Conservation (phyloP, 2,329 filamentous ascomycete species). For the Clonostachys byssicola region DNA sequence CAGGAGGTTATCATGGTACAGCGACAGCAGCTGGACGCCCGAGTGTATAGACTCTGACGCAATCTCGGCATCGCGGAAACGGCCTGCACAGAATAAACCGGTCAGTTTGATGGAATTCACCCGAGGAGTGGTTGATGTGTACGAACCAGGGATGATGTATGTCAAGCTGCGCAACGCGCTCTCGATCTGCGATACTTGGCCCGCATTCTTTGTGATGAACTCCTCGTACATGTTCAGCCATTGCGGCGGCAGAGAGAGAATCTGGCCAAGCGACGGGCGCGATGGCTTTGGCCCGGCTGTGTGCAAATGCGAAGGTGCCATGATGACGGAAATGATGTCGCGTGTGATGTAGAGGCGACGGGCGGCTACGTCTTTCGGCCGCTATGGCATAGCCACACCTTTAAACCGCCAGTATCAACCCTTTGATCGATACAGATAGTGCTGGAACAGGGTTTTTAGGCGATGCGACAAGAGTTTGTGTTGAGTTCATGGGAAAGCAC, state of each 20-base stretch:
- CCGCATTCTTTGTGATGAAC: slow-evolving; percentile 92
- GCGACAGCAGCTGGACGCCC: slow-evolving; percentile 80
- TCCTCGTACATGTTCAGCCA: slow-evolving; percentile 74
- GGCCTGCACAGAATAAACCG: slow-evolving; percentile 41
- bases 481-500: too few relatives aligned
- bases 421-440: too few relatives aligned
- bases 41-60: slow-evolving; percentile 91
- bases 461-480: too few relatives aligned
- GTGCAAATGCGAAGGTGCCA: too few relatives aligned
- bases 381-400: too few relatives aligned
- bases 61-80: slow-evolving; percentile 88
- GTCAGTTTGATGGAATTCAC: neutral
- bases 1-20: slow-evolving; percentile 90
- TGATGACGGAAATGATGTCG: too few relatives aligned
- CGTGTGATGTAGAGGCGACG: too few relatives aligned
- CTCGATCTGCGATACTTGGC: slow-evolving; percentile 92
- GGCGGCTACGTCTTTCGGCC: too few relatives aligned
- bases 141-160: slow-evolving; percentile 83
- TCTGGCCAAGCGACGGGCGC: slow-evolving; percentile 17
- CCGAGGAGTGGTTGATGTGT: neutral
- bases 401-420: too few relatives aligned
- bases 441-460: too few relatives aligned
- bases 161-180: slow-evolving; percentile 87
- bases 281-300: slow-evolving; percentile 1
- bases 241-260: slow-evolving; percentile 56